Conservation (phyloP, 176 grass and related monocot genomes). For the Avena atlantica region DNA sequence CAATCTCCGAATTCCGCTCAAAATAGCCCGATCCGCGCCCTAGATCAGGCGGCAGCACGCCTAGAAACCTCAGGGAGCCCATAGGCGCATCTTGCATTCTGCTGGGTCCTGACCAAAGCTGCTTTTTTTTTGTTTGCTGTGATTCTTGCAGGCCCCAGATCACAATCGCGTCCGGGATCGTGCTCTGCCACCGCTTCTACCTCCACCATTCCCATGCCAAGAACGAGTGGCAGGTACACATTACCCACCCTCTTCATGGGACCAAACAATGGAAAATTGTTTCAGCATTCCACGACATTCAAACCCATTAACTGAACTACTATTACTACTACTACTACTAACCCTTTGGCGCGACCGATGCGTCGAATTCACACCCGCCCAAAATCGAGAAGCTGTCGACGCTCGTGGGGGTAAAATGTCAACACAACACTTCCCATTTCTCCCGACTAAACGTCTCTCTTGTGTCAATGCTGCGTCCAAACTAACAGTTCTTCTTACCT, state of each 20-base stretch:
- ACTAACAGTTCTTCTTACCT: neutral
- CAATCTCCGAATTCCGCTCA: neutral
- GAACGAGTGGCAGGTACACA: slow-evolving; percentile 60
- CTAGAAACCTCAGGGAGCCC: neutral
- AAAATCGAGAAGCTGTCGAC: neutral
- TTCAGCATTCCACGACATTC: neutral
- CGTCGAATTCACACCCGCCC: neutral
- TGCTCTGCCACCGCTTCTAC: slow-evolving; percentile 84
- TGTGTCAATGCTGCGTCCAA: neutral
- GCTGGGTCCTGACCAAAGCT: neutral
- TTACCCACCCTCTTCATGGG: neutral
- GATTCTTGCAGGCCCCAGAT: slow-evolving; percentile 57
- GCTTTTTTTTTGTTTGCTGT: neutral
- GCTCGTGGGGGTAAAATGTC: slow-evolving; percentile 12
- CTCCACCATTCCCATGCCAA: slow-evolving; percentile 67
- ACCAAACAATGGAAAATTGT: slow-evolving; percentile 24
- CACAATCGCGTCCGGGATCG: slow-evolving; percentile 64
- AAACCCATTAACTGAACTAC: neutral
- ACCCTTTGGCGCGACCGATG: neutral
- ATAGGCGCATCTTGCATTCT: neutral
- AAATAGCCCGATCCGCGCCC: neutral
- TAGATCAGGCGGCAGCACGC: neutral
- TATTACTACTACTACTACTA: neutral
- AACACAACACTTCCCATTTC: neutral
- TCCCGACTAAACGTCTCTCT: neutral